These are phyloP conservation scores for Penicillium canescens DNA, from an alignment of 495 filamentous ascomycete genomes.

Conservation along the genomic window DNA sequence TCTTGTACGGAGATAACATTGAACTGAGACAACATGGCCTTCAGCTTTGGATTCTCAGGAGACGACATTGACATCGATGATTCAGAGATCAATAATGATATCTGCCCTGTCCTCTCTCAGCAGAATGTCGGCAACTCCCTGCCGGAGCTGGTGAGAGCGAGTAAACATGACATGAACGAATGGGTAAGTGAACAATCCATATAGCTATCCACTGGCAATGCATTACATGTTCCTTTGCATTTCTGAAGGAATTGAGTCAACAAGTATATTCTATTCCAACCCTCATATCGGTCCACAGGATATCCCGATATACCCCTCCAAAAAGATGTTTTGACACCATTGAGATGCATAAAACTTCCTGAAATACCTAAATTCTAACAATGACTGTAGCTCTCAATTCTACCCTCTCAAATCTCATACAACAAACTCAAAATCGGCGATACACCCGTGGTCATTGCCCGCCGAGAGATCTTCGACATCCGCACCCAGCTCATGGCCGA, in stretches of 20 bases:
- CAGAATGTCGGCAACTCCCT: constrained; percentile 18
- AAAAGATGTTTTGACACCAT: not conserved
- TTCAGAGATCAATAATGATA: constrained; percentile 29
- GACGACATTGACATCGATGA: constrained; percentile 78
- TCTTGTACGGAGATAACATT: not conserved
- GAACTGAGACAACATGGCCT: constrained; percentile 36
- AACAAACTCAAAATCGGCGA: constrained; percentile 54
- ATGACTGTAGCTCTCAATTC: constrained; percentile 58
- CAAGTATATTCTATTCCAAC: not conserved
- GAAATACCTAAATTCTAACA: constrained; percentile 46
- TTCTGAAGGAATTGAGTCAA: constrained; percentile 31
- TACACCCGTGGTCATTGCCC: constrained; percentile 60
- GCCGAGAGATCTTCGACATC: constrained; percentile 91
- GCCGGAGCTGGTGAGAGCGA: constrained; percentile 36
- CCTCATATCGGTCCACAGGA: not conserved
- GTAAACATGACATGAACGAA: constrained; percentile 43
- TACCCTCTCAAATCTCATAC: constrained; percentile 81
- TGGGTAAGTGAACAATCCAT: constrained; percentile 38
- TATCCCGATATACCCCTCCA: not conserved
- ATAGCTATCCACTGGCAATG: not conserved
- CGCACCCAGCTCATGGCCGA: constrained; percentile 93
- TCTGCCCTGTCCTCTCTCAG: constrained; percentile 7
- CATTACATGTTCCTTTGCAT: constrained; percentile 5
- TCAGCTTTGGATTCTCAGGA: constrained; percentile 80
- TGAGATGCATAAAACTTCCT: constrained; percentile 21